phyloP scores from a whole-genome alignment of 2,329 filamentous ascomycete species.

The Colletotrichum trifolii region DNA sequence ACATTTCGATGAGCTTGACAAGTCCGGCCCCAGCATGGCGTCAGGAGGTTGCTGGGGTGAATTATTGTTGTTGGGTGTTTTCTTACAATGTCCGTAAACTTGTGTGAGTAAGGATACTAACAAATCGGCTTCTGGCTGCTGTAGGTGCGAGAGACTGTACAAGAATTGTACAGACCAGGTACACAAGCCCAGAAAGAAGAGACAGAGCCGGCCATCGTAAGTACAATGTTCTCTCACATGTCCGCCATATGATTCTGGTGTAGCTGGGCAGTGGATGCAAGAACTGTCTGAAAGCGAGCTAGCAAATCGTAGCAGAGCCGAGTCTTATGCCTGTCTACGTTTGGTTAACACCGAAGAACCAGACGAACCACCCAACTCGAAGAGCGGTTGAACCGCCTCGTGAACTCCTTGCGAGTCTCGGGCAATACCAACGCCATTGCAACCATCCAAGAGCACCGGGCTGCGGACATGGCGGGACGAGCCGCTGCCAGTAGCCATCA shows the following conservation, averaged over 20 bases:
- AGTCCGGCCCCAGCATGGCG: slow-evolving; percentile 2
- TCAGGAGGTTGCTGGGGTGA: too few relatives aligned
- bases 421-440: slow-evolving; percentile 46
- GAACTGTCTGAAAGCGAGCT: not conserved
- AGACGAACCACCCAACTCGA: slow-evolving; percentile 63
- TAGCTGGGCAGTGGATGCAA: not conserved
- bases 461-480: not conserved
- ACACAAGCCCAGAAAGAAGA: slow-evolving; percentile 62
- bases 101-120: not conserved
- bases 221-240: slow-evolving; percentile 38
- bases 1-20: slow-evolving; percentile 1
- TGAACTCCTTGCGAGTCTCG: slow-evolving; percentile 58
- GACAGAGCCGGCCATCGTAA: slow-evolving; percentile 62
- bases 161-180: slow-evolving; percentile 61
- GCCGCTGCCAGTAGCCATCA: not conserved
- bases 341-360: not conserved
- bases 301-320: not conserved
- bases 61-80: not conserved
- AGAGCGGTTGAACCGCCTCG: slow-evolving; percentile 60
- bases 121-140: not conserved
- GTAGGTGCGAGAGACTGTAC: slow-evolving; percentile 59
- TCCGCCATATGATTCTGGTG: too few relatives aligned
- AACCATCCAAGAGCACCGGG: not conserved
- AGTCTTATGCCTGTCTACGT: not conserved
- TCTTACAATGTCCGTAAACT: fast-evolving